Conservation (phyloP, 768 basidiomycete species). For the Phanerochaete carnosa region DNA sequence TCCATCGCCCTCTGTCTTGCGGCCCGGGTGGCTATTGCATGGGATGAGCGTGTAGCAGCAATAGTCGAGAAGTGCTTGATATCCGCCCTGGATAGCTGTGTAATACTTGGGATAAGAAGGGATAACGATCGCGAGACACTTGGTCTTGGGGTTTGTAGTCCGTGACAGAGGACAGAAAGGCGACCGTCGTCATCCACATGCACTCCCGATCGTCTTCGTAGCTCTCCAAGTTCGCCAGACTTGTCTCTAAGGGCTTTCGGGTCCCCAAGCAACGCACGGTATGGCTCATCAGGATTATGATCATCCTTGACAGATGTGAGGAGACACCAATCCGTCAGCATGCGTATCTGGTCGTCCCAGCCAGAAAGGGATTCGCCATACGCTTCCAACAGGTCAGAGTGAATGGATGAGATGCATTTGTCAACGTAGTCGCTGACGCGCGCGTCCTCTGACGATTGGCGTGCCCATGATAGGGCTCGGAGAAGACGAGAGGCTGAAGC, state of each 20-base stretch:
- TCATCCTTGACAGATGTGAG: not conserved
- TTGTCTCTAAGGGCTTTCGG: not conserved
- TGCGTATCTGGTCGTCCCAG: not conserved
- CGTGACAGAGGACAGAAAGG: not conserved
- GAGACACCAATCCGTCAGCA: not conserved
- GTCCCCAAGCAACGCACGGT: too few species aligned
- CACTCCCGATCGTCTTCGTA: not conserved
- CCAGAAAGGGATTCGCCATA: not conserved
- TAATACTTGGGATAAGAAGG: not conserved
- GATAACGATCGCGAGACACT: not conserved
- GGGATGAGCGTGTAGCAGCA: not conserved
- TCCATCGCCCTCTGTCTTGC: not conserved
- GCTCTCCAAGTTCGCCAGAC: not conserved
- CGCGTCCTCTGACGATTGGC: not conserved
- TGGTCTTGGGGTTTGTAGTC: not conserved
- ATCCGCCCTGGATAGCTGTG: not conserved
- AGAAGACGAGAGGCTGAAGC: not conserved
- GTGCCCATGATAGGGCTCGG: not conserved
- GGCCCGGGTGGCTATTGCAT: not conserved
- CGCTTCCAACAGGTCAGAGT: not conserved
- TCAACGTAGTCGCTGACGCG: not conserved
- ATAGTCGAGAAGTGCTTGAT: not conserved
- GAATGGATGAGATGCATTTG: not conserved
- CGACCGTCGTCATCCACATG: not conserved
- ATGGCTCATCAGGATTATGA: not conserved